A percentile compares a stretch with the other conserved stretches of the same genome.
Conservation (phyloP, 2,329 filamentous ascomycete species). For the Fusarium sp. region DNA sequence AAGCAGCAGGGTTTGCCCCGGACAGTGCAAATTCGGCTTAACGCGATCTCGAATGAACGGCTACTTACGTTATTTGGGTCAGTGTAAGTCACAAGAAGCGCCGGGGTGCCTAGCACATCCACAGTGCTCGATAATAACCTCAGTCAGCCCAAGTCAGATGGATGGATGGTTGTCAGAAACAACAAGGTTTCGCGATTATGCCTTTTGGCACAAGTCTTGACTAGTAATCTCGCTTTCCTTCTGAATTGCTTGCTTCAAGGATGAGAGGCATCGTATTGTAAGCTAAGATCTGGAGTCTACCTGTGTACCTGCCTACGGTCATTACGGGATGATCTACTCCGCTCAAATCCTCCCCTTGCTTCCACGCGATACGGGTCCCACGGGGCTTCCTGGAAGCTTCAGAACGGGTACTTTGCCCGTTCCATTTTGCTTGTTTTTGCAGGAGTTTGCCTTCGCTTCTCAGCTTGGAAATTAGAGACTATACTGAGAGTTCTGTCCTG, state of each 20-base stretch:
- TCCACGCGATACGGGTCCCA: conserved; percentile 36
- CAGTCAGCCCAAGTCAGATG: conserved; percentile 1
- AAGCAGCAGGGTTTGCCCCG: conserved; percentile 38
- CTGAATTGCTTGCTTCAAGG: not conserved
- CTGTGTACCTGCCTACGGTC: conserved; percentile 19
- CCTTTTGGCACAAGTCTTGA: not conserved
- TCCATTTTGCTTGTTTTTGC: not conserved
- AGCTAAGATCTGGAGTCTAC: conserved; percentile 8
- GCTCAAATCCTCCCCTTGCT: conserved; percentile 40
- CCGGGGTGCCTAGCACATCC: conserved; percentile 4
- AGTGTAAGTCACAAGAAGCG: conserved; percentile 14
- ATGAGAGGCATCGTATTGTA: conserved; percentile 7
- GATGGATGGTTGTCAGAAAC: conserved; percentile 14
- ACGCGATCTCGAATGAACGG: conserved; percentile 40
- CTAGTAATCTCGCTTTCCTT: not conserved
- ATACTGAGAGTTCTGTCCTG: not conserved
- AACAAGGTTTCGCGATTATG: conserved; percentile 26
- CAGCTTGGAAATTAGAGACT: not conserved
- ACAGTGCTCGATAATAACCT: conserved; percentile 19
- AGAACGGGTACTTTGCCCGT: not conserved
- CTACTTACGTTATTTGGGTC: conserved; percentile 30
- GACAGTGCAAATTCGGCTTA: conserved; percentile 36
- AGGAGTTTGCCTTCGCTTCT: not conserved
- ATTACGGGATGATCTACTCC: conserved; percentile 36
- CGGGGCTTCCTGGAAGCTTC: conserved; percentile 11